Percentiles rank a stretch among this genome's conserved stretches.
Conservation (phyloP, 2,329 filamentous ascomycete species). For the Sporothrix curviconia region DNA sequence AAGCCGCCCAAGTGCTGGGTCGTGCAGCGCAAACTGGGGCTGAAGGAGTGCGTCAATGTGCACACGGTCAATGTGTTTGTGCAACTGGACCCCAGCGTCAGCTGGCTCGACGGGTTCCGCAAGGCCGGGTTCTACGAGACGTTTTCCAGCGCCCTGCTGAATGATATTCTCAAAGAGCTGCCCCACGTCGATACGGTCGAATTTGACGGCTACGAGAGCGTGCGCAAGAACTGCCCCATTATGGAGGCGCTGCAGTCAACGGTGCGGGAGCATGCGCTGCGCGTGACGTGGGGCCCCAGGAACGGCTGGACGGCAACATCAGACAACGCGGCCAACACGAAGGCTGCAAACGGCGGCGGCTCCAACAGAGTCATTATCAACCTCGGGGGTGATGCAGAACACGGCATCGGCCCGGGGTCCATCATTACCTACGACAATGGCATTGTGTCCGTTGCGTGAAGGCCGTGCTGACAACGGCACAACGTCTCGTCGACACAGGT, state of each 20-base stretch:
- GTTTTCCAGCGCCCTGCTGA: constrained; percentile 55
- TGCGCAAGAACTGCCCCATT: constrained; percentile 59
- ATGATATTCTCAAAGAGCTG: constrained; percentile 49
- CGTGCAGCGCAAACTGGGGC: constrained; percentile 57
- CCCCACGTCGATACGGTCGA: constrained; percentile 53
- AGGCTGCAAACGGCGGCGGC: not conserved
- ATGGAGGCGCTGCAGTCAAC: constrained; percentile 54
- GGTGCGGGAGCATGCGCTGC: constrained; percentile 40
- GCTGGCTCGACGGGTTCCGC: constrained; percentile 61
- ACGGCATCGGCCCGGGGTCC: not conserved
- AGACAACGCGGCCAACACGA: constrained; percentile 8
- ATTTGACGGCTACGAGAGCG: constrained; percentile 62
- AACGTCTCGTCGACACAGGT: not conserved
- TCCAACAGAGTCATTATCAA: not conserved
- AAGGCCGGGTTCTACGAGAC: constrained; percentile 63
- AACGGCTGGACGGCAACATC: constrained; percentile 49
- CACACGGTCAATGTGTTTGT: constrained; percentile 60
- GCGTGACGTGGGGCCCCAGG: constrained; percentile 61
- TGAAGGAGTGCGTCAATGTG: constrained; percentile 55
- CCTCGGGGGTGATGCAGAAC: not conserved
- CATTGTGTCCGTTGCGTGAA: not conserved
- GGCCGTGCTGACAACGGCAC: too few relatives aligned
- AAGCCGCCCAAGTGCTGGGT: constrained; percentile 65
- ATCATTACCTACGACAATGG: not conserved
- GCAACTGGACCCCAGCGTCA: constrained; percentile 64